phyloP scores from a whole-genome alignment of 2,329 filamentous ascomycete species.

The Sarocladium oryzae region DNA sequence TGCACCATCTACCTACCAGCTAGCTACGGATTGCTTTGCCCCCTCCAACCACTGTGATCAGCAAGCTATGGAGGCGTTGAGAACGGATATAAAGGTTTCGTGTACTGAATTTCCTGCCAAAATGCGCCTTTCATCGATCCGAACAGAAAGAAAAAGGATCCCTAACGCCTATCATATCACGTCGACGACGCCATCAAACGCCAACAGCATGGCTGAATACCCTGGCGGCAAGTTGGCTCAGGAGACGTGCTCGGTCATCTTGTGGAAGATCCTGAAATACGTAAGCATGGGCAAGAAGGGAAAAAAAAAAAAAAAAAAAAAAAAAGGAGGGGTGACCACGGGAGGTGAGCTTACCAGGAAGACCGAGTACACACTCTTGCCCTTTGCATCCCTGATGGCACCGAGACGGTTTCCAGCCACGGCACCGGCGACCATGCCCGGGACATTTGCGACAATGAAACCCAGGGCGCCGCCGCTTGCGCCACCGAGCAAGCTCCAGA shows the following conservation, averaged over 20 bases:
- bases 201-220: constrained; percentile 77
- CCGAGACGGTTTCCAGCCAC: constrained; percentile 92
- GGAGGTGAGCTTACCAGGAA: constrained; percentile 51
- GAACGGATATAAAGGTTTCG: background rate
- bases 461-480: constrained; percentile 84
- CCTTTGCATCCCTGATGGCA: constrained; percentile 78
- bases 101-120: constrained; percentile 10
- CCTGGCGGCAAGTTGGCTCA: constrained; percentile 78
- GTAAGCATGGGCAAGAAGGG: background rate
- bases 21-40: background rate
- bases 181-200: constrained; percentile 24
- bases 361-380: constrained; percentile 91
- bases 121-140: background rate
- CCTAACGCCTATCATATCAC: background rate
- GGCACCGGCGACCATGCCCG: constrained; percentile 80
- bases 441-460: constrained; percentile 91
- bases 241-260: constrained; percentile 69
- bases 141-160: constrained; percentile 11
- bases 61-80: background rate
- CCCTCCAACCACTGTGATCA: background rate
- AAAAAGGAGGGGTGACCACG: too few relatives aligned
- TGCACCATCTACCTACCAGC: constrained; percentile 5
- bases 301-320: too few relatives aligned
- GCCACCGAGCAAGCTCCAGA: constrained; percentile 84
- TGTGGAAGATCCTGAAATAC: constrained; percentile 66